Percentiles rank a stretch among this genome's conserved stretches.
These are phyloP conservation scores for Termitomyces sp. DNA, from an alignment of 768 basidiomycete species.

Conservation along the genomic window DNA sequence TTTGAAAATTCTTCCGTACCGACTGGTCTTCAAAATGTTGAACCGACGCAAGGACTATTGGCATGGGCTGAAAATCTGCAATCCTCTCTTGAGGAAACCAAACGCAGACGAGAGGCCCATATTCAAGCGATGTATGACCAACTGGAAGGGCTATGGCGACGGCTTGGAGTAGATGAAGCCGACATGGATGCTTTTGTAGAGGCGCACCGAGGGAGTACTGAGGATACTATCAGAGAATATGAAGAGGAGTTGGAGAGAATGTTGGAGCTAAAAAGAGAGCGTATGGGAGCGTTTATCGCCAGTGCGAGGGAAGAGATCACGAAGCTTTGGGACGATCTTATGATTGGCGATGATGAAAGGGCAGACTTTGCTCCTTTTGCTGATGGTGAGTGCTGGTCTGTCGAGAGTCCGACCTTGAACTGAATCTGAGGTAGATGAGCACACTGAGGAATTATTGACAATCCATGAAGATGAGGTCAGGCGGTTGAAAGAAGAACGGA, in stretches of 20 bases:
- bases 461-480: conserved; percentile 84
- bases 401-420: background rate
- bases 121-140: conserved; percentile 95
- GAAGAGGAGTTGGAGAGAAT: conserved; percentile 88
- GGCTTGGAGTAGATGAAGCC: conserved; percentile 72
- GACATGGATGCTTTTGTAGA: conserved; percentile 95
- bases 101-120: conserved; percentile 67
- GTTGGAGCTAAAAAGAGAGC: conserved; percentile 81
- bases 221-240: conserved; percentile 73
- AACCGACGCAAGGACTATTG: conserved; percentile 73
- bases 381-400: conserved; percentile 53
- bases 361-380: conserved; percentile 76
- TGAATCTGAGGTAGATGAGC: conserved; percentile 52
- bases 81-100: conserved; percentile 62
- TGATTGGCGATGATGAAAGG: conserved; percentile 79
- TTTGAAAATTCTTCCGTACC: conserved; percentile 29
- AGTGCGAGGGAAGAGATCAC: conserved; percentile 80
- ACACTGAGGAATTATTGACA: conserved; percentile 80
- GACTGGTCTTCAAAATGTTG: conserved; percentile 65
- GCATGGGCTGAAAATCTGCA: conserved; percentile 60
- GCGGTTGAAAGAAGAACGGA: conserved; percentile 77
- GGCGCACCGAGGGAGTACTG: conserved; percentile 74
- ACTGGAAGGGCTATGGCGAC: conserved; percentile 84
- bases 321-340: conserved; percentile 78
- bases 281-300: conserved; percentile 79